A percentile compares a stretch with the other conserved stretches of the same genome.
phyloP scores from a whole-genome alignment of 805 yeast genomes.

The Wickerhamiella parazyma region DNA sequence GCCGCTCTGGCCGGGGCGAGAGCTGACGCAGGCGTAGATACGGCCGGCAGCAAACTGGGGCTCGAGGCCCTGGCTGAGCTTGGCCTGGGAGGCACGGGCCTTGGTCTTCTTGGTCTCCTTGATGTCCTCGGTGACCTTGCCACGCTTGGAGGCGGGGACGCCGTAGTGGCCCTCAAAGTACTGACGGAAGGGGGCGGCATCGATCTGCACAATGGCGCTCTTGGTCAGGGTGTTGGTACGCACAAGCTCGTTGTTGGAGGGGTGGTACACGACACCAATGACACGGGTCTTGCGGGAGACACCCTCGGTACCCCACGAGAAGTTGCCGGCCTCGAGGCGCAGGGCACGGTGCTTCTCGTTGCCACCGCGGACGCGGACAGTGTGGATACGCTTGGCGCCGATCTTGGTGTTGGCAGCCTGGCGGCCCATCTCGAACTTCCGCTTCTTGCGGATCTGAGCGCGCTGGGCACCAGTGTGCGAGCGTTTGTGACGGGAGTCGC shows the following conservation, averaged over 20 bases:
- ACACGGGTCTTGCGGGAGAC: slow-evolving; percentile 98
- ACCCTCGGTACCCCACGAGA: slow-evolving; percentile 99
- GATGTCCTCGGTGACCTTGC: slow-evolving; percentile 68
- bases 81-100: slow-evolving; percentile 71
- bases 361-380: slow-evolving; percentile 99
- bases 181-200: slow-evolving; percentile 99
- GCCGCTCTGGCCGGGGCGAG: slow-evolving; percentile 99
- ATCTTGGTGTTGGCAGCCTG: slow-evolving; percentile 99
- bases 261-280: slow-evolving; percentile 96
- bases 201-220: slow-evolving; percentile 97
- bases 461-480: slow-evolving; percentile 99
- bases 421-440: slow-evolving; percentile 99
- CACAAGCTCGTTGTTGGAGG: slow-evolving; percentile 98
- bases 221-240: slow-evolving; percentile 99
- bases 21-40: slow-evolving; percentile 95
- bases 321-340: slow-evolving; percentile 84
- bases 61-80: slow-evolving; percentile 82
- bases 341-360: slow-evolving; percentile 99
- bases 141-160: slow-evolving; percentile 37
- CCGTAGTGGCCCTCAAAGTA: slow-evolving; percentile 99
- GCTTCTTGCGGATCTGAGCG: slow-evolving; percentile 99
- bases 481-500: slow-evolving; percentile 99
- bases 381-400: slow-evolving; percentile 96
- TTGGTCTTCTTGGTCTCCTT: slow-evolving; percentile 52
- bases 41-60: slow-evolving; percentile 98